Conservation (phyloP, 148 eudicot species). For the Limonium bicolor region DNA sequence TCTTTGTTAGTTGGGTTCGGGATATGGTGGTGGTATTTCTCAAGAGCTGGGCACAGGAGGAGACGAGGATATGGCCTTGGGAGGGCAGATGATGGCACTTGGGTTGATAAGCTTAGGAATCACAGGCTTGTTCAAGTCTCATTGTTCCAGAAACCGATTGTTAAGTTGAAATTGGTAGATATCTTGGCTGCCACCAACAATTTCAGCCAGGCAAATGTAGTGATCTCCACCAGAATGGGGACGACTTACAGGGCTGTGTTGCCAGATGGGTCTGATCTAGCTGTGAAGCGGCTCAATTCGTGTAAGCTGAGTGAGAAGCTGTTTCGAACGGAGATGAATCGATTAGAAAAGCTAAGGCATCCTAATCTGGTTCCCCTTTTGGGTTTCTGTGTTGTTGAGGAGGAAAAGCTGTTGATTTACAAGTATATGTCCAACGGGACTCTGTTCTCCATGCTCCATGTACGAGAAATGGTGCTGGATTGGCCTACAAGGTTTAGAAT, state of each 20-base stretch:
- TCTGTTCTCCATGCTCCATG: constrained; percentile 21
- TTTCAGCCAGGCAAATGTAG: constrained; percentile 3
- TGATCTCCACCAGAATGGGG: constrained; percentile 32
- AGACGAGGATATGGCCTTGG: not conserved
- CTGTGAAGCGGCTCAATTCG: constrained; percentile 32
- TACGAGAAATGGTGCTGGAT: constrained; percentile 8
- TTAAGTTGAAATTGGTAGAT: constrained; percentile 2
- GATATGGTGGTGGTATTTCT: constrained; percentile 37
- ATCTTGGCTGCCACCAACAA: not conserved
- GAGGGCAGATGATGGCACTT: not conserved
- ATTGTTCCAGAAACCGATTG: constrained; percentile 4
- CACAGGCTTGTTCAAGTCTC: constrained; percentile 3
- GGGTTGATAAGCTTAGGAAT: constrained; percentile 1
- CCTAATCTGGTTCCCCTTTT: constrained; percentile 45
- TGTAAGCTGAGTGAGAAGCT: constrained; percentile 35
- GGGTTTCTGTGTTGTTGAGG: constrained; percentile 50
- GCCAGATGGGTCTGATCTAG: constrained; percentile 43
- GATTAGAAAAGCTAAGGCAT: constrained; percentile 38
- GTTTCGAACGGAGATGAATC: constrained; percentile 35
- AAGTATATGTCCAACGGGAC: constrained; percentile 47
- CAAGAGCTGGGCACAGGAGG: not conserved
- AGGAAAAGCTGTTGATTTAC: constrained; percentile 51
- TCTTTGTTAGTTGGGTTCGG: constrained; percentile 43
- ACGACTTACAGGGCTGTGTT: constrained; percentile 43
- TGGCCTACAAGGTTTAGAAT: constrained; percentile 1